These are phyloP conservation scores for Wallacemonas collosoma DNA, from an alignment of 208 protist species.

Conservation along the genomic window DNA sequence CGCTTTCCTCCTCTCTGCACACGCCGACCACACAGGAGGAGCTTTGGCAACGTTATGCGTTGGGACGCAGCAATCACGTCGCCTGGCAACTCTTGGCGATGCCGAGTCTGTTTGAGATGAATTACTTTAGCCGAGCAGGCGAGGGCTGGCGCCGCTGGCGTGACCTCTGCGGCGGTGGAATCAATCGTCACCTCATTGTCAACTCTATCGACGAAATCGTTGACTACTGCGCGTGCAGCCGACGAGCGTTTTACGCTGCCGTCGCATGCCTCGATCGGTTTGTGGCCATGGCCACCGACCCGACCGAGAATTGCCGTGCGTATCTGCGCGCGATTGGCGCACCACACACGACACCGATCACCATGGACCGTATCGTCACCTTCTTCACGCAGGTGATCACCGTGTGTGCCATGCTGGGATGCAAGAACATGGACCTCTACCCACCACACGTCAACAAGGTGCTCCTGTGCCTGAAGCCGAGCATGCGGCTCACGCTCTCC, in stretches of 20 bases:
- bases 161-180: constrained; percentile 46
- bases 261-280: constrained; percentile 73
- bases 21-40: neutral
- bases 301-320: constrained; percentile 25
- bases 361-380: constrained; percentile 32
- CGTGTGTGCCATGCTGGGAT: constrained; percentile 75
- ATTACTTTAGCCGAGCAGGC: constrained; percentile 16
- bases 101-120: constrained; percentile 23
- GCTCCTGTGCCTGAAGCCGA: constrained; percentile 48
- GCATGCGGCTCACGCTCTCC: constrained; percentile 34
- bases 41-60: neutral
- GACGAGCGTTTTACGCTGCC: constrained; percentile 66
- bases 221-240: constrained; percentile 52
- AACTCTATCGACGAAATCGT: constrained; percentile 80
- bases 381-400: constrained; percentile 78
- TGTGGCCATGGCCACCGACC: constrained; percentile 33
- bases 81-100: constrained; percentile 31
- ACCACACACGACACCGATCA: constrained; percentile 21
- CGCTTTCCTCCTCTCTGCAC: neutral
- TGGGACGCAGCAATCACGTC: constrained; percentile 12
- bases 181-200: constrained; percentile 57
- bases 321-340: constrained; percentile 20
- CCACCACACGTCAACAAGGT: constrained; percentile 61
- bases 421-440: constrained; percentile 78
- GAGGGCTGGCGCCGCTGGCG: constrained; percentile 59